Evolutionary conservation across 805 yeast genomes (phyloP), one percentile per base, ranked within the genome.

Genomic region (Nakazawaea populi): DNA sequence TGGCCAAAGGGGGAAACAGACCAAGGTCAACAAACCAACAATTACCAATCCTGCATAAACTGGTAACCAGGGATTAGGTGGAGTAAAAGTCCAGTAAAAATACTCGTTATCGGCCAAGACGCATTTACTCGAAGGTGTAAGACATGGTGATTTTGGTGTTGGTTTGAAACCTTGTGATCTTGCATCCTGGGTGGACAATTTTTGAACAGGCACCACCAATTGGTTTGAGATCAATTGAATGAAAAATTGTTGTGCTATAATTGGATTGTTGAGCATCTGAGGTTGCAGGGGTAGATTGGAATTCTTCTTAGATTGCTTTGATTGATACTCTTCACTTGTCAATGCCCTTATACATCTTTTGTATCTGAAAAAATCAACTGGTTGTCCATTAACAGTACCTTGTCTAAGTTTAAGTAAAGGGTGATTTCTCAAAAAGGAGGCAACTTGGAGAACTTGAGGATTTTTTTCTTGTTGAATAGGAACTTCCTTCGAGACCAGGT

Each of bases 1-100:
- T 30, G 99, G 99, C 99, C 99, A 94, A 61, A 94, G 76, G 55
- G 98, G 99, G 83, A 89, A 94, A 61, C 87, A 71, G 36, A 87
- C 81, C 32, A 85, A 64, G 1, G 80, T 73, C 57, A 86, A 80
- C 4, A 86, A 75, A 27, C 79, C 85, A 6, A 77, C 79, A 24
- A 92, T 68, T 30, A 86, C 83, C 56, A 87, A 74, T 3, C 83
- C 76, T 6, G 88, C 85, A 58, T 82, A 82, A 36, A 80, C 54
- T 29, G 79, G 72, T 53, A 87, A 79, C 56, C 66, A 79, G 46
- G 90, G 85, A 58, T 82, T 85, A 30, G 87, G 82, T 46, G 87
- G 86, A 52, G 79, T 80, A 69, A 82, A 90, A 49, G 80, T 74
- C 98, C 98, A 94, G 43, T 83, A 82, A 62, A 80, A 89, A 68